Evolutionary conservation across 106 monocot species (phyloP).

Genomic region (Dioscorea alata): DNA sequence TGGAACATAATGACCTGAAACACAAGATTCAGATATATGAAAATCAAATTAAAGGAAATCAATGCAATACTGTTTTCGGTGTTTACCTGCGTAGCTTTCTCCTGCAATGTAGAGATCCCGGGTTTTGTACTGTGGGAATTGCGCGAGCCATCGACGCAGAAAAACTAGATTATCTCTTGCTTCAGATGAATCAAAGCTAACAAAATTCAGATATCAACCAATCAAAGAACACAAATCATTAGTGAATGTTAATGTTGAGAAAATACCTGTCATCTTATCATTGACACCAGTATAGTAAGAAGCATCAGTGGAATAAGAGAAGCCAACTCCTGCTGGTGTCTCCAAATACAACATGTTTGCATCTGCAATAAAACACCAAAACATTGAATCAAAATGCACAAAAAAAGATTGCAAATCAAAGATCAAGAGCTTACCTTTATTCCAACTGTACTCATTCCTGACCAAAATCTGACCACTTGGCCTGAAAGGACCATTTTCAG

Average conservation of each 20-base stretch:
- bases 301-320: constrained; percentile 60
- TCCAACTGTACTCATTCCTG: constrained; percentile 96
- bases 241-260: not conserved
- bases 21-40: not conserved
- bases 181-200: constrained; percentile 19
- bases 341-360: constrained; percentile 80
- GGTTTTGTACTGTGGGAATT: constrained; percentile 75
- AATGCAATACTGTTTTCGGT: not conserved
- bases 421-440: constrained; percentile 62
- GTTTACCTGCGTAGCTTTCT: constrained; percentile 88
- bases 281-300: constrained; percentile 49
- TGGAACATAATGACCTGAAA: constrained; percentile 51
- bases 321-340: constrained; percentile 74
- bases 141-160: constrained; percentile 56
- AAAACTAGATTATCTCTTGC: constrained; percentile 90
- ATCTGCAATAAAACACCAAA: constrained; percentile 27
- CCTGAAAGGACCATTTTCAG: constrained; percentile 98
- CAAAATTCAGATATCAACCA: not conserved
- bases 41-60: not conserved
- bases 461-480: constrained; percentile 70
- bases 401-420: not conserved
- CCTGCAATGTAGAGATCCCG: constrained; percentile 81
- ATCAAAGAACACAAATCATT: not conserved
- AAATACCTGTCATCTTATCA: constrained; percentile 71
- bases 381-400: not conserved